Evolutionary conservation across 2,329 filamentous ascomycete species (phyloP).

Genomic region (Trichoderma atrobrunneum): DNA sequence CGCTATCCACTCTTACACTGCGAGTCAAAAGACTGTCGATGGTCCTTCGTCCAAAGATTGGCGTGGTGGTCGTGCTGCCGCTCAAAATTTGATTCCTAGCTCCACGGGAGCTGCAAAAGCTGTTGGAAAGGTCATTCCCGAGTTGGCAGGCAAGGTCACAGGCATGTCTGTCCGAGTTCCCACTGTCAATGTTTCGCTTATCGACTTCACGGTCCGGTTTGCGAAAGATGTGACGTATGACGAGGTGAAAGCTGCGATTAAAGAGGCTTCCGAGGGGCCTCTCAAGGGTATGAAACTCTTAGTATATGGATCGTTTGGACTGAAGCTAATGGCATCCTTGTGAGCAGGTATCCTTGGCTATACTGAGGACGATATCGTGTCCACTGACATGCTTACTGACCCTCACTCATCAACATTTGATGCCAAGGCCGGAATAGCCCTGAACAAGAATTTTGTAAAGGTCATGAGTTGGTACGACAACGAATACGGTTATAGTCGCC

Average conservation of each 20-base stretch:
- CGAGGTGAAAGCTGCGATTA: background rate
- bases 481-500: background rate
- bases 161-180: background rate
- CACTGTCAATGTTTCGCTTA: background rate
- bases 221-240: background rate
- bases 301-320: no score
- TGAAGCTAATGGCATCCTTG: background rate
- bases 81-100: background rate
- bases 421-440: background rate
- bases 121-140: background rate
- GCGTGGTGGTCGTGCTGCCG: background rate
- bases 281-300: background rate
- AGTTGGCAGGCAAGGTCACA: background rate
- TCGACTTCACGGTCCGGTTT: background rate
- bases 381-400: background rate
- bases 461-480: background rate
- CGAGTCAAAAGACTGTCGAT: background rate
- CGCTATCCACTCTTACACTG: background rate
- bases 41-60: background rate
- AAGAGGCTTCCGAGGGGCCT: background rate
- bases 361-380: background rate
- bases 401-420: background rate
- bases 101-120: background rate
- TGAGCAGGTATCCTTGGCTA: background rate
- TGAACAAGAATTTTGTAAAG: background rate